phyloP scores from a whole-genome alignment of 2,329 filamentous ascomycete species.

The Exserohilum turcica region DNA sequence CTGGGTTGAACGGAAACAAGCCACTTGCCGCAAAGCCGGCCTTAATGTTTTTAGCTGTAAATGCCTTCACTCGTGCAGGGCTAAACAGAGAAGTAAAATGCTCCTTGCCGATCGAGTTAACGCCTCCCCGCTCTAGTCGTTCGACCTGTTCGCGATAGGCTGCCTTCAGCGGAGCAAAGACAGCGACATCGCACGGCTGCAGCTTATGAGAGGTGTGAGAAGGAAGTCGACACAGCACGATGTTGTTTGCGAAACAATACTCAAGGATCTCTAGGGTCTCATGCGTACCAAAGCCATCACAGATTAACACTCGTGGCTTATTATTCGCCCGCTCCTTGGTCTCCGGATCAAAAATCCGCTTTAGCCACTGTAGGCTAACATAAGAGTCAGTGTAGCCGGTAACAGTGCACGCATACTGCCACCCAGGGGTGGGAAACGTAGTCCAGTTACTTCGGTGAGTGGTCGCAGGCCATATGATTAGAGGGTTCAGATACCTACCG shows the following conservation, averaged over 20 bases:
- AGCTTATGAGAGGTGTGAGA: background rate
- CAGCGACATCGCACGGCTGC: background rate
- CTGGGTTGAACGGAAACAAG: constrained; percentile 38
- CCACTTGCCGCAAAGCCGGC: constrained; percentile 31
- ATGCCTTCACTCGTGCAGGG: constrained; percentile 24
- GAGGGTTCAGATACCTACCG: background rate
- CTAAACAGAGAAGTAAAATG: constrained; percentile 27
- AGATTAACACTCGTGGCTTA: no score
- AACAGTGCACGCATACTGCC: no score
- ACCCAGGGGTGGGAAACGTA: no score
- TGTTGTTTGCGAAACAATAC: no score
- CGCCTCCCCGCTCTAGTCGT: constrained; percentile 11
- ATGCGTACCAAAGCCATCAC: no score
- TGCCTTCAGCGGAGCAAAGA: background rate
- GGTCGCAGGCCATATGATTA: background rate
- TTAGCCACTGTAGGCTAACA: no score
- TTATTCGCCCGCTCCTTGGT: no score
- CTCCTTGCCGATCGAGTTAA: constrained; percentile 19
- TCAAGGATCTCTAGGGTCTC: no score
- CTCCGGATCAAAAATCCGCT: no score
- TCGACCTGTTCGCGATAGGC: constrained; percentile 8
- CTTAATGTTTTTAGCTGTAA: constrained; percentile 38
- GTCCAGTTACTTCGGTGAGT: background rate
- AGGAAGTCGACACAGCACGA: no score
- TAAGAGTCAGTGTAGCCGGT: no score